Evolutionary conservation across 2,329 filamentous ascomycete genomes (phyloP).

Genomic region (Nemania sp.): DNA sequence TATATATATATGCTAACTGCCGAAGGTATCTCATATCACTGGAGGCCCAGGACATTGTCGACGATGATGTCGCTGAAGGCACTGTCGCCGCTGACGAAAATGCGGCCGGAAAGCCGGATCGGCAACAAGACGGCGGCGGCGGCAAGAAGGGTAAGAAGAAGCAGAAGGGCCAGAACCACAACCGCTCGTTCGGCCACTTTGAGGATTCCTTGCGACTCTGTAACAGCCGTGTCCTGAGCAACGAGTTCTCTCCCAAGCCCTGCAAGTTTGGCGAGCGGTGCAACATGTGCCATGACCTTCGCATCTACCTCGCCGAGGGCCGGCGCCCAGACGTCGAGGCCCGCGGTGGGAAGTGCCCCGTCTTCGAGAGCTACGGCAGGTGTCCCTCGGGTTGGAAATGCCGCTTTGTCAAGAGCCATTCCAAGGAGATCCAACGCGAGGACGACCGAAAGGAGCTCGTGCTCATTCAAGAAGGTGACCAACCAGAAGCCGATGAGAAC

Average conservation of each 20-base stretch:
- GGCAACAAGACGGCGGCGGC: conserved; percentile 30
- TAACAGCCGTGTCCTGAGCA: conserved; percentile 68
- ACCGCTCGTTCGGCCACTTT: conserved; percentile 78
- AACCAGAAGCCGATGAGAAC: conserved; percentile 50
- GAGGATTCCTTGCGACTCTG: conserved; percentile 79
- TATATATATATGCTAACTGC: too few relatives aligned
- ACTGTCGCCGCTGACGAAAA: conserved; percentile 62
- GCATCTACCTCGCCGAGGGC: conserved; percentile 81
- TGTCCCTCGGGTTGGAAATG: conserved; percentile 94
- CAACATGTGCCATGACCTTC: conserved; percentile 80
- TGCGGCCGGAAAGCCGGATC: conserved; percentile 52
- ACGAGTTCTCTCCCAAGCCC: conserved; percentile 79
- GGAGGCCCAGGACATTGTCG: conserved; percentile 42
- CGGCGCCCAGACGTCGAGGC: conserved; percentile 80
- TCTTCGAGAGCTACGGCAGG: conserved; percentile 75
- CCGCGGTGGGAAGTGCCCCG: conserved; percentile 77
- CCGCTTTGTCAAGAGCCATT: conserved; percentile 86
- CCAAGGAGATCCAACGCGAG: conserved; percentile 73
- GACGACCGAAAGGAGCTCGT: conserved; percentile 85
- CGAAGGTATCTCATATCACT: conserved; percentile 41
- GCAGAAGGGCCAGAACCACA: conserved; percentile 77
- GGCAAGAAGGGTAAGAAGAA: conserved; percentile 52
- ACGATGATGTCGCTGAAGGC: conserved; percentile 66
- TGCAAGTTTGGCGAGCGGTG: conserved; percentile 83
- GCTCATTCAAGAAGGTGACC: conserved; percentile 60